phyloP scores from a whole-genome alignment of 2,329 filamentous ascomycete genomes.

The Aureobasidium sp. region DNA sequence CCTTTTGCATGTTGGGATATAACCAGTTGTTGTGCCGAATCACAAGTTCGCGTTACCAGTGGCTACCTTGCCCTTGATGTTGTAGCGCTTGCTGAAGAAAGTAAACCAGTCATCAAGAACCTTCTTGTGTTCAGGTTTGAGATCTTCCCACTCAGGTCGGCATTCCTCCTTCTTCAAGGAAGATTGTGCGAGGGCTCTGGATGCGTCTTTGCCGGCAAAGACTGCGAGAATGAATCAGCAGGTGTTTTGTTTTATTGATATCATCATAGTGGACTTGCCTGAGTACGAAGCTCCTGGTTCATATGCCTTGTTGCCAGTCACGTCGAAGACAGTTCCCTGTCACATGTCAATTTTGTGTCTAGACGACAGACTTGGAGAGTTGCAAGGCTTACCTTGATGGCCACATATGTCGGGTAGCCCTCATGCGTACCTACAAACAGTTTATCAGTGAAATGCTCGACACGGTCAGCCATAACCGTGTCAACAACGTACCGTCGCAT shows the following conservation, averaged over 20 bases:
- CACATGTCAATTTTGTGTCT: background rate
- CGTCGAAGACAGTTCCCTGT: constrained; percentile 83
- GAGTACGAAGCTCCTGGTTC: constrained; percentile 75
- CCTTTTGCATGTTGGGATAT: background rate
- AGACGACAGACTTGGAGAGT: too few relatives aligned
- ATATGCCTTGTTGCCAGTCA: constrained; percentile 83
- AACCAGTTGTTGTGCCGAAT: background rate
- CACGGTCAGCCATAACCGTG: background rate
- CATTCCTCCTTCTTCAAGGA: constrained; percentile 84
- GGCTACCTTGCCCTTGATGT: constrained; percentile 60
- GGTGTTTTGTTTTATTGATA: background rate
- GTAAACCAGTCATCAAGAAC: constrained; percentile 87
- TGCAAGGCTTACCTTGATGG: constrained; percentile 44
- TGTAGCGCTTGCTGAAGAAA: constrained; percentile 96
- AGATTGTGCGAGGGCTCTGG: constrained; percentile 79
- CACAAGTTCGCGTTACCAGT: constrained; percentile 6
- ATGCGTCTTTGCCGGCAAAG: constrained; percentile 92
- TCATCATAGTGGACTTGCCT: constrained; percentile 49
- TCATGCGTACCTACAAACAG: constrained; percentile 53
- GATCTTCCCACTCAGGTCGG: constrained; percentile 70
- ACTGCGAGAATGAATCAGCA: constrained; percentile 50
- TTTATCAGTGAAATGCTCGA: background rate
- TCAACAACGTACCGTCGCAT: constrained; percentile 59
- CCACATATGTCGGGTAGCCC: constrained; percentile 52
- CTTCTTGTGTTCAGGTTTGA: constrained; percentile 77